These are phyloP conservation scores for Neofusicoccum laricinum DNA, from an alignment of 2,329 filamentous ascomycete species.

Conservation along the genomic window DNA sequence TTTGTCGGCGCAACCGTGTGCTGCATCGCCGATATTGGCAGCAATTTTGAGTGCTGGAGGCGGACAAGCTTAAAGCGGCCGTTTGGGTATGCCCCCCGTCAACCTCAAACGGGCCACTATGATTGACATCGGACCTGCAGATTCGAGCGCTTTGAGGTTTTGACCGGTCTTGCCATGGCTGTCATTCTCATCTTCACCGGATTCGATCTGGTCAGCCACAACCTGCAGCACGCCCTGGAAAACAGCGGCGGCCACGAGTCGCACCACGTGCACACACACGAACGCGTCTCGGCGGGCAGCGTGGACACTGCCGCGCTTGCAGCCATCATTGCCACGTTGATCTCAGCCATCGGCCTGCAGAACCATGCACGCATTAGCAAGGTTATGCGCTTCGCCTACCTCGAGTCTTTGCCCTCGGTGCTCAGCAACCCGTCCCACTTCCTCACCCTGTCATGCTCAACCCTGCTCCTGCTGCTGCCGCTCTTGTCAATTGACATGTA, in stretches of 20 bases:
- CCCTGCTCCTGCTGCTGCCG: slow-evolving; percentile 75
- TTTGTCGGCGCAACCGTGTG: slow-evolving; percentile 89
- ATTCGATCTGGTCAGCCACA: slow-evolving; percentile 91
- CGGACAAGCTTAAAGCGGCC: slow-evolving; percentile 89
- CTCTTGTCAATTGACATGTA: slow-evolving; percentile 79
- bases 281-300: slow-evolving; percentile 67
- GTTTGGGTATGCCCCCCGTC: slow-evolving; percentile 58
- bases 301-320: slow-evolving; percentile 79
- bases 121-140: slow-evolving; percentile 29
- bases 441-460: slow-evolving; percentile 82
- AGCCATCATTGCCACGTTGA: slow-evolving; percentile 76
- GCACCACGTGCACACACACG: slow-evolving; percentile 55
- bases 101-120: not conserved
- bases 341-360: slow-evolving; percentile 81
- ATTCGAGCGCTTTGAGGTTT: slow-evolving; percentile 85
- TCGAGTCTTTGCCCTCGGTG: slow-evolving; percentile 73
- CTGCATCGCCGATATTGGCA: slow-evolving; percentile 85
- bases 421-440: slow-evolving; percentile 94
- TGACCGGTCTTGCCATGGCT: slow-evolving; percentile 93
- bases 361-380: slow-evolving; percentile 92
- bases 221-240: slow-evolving; percentile 89
- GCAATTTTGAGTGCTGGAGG: slow-evolving; percentile 98
- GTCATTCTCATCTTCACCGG: slow-evolving; percentile 97
- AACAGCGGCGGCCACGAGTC: slow-evolving; percentile 66
- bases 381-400: slow-evolving; percentile 81